A percentile compares a stretch with the other conserved stretches of the same genome.
phyloP scores from a whole-genome alignment of 768 basidiomycete genomes.

The Suillus paluster region DNA sequence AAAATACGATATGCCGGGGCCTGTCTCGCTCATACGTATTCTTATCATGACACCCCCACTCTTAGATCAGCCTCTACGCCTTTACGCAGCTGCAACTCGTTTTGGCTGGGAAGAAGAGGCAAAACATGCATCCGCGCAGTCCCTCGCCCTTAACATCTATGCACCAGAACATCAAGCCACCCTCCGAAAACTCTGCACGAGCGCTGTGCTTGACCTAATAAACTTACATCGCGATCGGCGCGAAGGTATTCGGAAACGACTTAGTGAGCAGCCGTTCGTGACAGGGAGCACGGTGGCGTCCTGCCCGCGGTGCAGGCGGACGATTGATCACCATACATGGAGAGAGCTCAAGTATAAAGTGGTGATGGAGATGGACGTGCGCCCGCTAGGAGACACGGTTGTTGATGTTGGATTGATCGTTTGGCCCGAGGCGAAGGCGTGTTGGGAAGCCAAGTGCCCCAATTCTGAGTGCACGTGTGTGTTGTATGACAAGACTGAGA shows the following conservation, averaged over 20 bases:
- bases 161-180: constrained; percentile 46
- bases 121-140: constrained; percentile 54
- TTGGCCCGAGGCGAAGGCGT: constrained; percentile 63
- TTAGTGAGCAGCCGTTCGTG: constrained; percentile 65
- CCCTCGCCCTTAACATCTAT: constrained; percentile 58
- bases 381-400: constrained; percentile 64
- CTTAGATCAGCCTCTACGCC: constrained; percentile 51
- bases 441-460: constrained; percentile 62
- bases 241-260: constrained; percentile 50
- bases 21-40: constrained; percentile 61
- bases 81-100: constrained; percentile 59
- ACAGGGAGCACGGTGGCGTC: constrained; percentile 40
- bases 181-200: constrained; percentile 52
- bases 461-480: constrained; percentile 48
- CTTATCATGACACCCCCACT: constrained; percentile 58
- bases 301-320: constrained; percentile 54
- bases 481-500: constrained; percentile 60
- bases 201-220: constrained; percentile 57
- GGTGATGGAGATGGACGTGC: constrained; percentile 58
- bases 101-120: constrained; percentile 65
- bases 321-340: constrained; percentile 65
- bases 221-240: constrained; percentile 57
- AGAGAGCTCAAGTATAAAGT: constrained; percentile 64
- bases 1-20: constrained; percentile 74
- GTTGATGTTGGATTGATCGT: constrained; percentile 49